Evolutionary conservation across 139 green algal genomes (phyloP).

Genomic region (Tetraselmis striata): DNA sequence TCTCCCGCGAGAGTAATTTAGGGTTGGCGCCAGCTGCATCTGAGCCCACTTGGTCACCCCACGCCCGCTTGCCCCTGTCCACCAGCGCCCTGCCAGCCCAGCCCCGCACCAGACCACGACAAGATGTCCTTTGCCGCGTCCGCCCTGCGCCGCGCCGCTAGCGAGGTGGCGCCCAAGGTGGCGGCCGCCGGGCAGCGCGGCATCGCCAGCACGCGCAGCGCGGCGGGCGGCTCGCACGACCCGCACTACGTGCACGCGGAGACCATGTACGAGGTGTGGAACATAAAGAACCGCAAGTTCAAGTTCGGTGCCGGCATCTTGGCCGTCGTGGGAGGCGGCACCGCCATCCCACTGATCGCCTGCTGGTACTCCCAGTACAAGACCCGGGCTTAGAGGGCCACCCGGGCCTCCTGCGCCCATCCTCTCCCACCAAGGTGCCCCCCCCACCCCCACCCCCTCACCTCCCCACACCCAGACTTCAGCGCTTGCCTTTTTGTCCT

Average conservation of each 20-base stretch:
- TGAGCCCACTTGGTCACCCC: no score
- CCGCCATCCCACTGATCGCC: conserved; percentile 1
- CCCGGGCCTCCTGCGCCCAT: no score
- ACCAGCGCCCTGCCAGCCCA: no score
- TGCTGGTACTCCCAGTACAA: conserved; percentile 1
- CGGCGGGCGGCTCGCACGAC: neutral
- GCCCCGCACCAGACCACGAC: no score
- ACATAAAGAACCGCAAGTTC: conserved; percentile 11
- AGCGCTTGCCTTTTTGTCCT: no score
- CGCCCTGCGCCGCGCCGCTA: neutral
- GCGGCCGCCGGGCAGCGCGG: neutral
- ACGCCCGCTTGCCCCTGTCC: no score
- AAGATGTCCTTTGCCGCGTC: neutral
- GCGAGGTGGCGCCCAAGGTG: neutral
- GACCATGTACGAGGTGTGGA: conserved; percentile 6
- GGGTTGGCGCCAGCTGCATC: no score
- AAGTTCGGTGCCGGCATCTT: conserved; percentile 5
- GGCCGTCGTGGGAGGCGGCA: neutral
- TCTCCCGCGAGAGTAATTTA: no score
- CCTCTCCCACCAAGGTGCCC: no score
- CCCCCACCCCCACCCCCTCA: no score
- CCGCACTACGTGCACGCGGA: conserved; percentile 11
- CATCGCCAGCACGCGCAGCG: neutral
- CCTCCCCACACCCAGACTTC: no score
- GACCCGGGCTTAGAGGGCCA: neutral